Base-by-base conservation (phyloP, 345 rosid genomes). In the Corchorus capsularis region DNA sequence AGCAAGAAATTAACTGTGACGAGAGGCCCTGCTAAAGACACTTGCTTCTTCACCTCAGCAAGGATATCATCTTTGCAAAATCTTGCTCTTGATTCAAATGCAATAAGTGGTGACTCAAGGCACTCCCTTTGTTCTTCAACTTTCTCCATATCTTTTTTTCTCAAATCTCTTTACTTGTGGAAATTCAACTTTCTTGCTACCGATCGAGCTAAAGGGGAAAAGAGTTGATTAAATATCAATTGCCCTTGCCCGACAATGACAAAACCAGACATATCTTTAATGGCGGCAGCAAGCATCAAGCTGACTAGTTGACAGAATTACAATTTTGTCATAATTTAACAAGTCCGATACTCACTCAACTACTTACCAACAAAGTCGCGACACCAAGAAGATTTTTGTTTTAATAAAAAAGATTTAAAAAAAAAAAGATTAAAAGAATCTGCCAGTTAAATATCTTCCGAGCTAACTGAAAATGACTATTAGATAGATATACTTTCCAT, bases 41-140 rank as follows among this genome's bases (percentile, higher is more conserved):
- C 20, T 37, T 77, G 77, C 63, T 67, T 52, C 63, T 77, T 80
- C 54, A 80, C 71, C 73, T 80, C 86, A 2, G 5, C 72, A 0
- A 54, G 43, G 8, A 71, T 43, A 35, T 63, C 71, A 50, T 53
- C 37, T 74, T 63, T 43, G 19, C 43, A n/a, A 5, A 41, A 39
- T 59, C 53, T 14, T 27, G 5, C 2, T 64, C 35, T 49, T 27
- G 12, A 17, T 57, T 64, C 65, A 34, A 17, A 17, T 32, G 63
- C 14, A 34, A 80, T 17, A 5, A 71, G 57, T 14, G 77, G 71
- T 19, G 57, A 56, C 46, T 76, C 59, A 68, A 67, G 63, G 43
- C 39, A 47, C 47, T 15, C 39, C 12, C 69, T 69, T 72, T 32
- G 47, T 6, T 76, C 74, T 76, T 76, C 74, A 13, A 52, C 41